Evolutionary conservation across 257 asterid species (phyloP).

Genomic region (Lithospermum erythrorhizon): DNA sequence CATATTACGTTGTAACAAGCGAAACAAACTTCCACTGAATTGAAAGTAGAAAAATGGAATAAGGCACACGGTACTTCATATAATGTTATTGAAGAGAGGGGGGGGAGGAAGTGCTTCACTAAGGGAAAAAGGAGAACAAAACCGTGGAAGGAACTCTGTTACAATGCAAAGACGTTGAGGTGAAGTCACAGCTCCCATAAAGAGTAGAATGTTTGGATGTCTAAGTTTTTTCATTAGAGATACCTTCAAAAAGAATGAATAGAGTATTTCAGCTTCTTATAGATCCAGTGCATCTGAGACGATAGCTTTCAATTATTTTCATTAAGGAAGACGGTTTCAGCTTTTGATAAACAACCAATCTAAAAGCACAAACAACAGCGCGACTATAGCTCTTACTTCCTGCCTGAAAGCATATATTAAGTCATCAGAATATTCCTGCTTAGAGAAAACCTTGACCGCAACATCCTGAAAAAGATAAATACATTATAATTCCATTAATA

Average conservation of each 20-base stretch:
- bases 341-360: neutral
- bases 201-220: conserved; percentile 89
- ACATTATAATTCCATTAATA: neutral
- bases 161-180: conserved; percentile 86
- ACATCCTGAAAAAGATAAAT: conserved; percentile 59
- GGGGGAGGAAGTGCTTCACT: neutral
- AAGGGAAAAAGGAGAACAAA: conserved; percentile 18
- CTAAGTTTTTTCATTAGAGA: conserved; percentile 86
- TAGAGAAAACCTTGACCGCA: conserved; percentile 89
- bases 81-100: neutral
- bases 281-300: neutral
- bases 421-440: conserved; percentile 79
- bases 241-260: conserved; percentile 36
- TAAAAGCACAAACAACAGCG: neutral
- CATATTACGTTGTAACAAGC: conserved; percentile 58
- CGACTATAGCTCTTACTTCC: conserved; percentile 43
- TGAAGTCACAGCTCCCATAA: conserved; percentile 96
- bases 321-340: neutral
- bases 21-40: conserved; percentile 85
- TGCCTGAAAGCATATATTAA: conserved; percentile 70
- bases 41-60: conserved; percentile 7
- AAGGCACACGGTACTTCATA: neutral
- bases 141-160: conserved; percentile 97
- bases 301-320: too few relatives aligned
- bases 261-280: neutral